phyloP scores from a whole-genome alignment of 495 filamentous ascomycete species.

The Cladorrhinum samala region DNA sequence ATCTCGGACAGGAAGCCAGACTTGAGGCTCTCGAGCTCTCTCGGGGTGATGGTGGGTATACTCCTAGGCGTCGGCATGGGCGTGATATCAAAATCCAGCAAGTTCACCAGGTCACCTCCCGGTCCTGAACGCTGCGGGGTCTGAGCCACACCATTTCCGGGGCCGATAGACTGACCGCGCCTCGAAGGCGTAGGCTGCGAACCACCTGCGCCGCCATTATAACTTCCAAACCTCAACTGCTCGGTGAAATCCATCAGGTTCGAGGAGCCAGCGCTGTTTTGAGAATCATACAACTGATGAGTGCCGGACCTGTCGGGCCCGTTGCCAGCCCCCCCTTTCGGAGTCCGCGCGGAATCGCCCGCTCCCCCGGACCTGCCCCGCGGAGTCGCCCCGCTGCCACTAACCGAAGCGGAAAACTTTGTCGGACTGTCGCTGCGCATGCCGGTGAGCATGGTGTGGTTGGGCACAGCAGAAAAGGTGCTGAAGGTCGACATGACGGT shows the following conservation, averaged over 20 bases:
- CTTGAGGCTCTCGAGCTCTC: conserved; percentile 88
- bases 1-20: conserved; percentile 85
- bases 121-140: conserved; percentile 30
- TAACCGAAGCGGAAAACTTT: conserved; percentile 30
- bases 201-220: conserved; percentile 6
- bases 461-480: conserved; percentile 78
- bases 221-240: conserved; percentile 51
- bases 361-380: conserved; percentile 19
- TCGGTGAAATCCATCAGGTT: conserved; percentile 86
- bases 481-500: conserved; percentile 67
- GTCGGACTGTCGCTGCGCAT: conserved; percentile 51
- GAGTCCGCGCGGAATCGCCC: conserved; percentile 53
- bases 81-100: conserved; percentile 91
- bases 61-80: conserved; percentile 85
- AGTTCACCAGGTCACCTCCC: conserved; percentile 39
- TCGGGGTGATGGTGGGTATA: conserved; percentile 81
- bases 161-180: too few species aligned
- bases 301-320: conserved; percentile 24
- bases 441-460: conserved; percentile 79
- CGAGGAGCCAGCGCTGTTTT: conserved; percentile 48
- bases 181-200: conserved; percentile 23
- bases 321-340: conserved; percentile 36
- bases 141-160: conserved; percentile 13
- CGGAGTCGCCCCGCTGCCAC: background rate
- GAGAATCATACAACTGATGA: conserved; percentile 7